Conservation (phyloP, 192 early-diverging fungal genomes). For the Piromyces finnis region DNA sequence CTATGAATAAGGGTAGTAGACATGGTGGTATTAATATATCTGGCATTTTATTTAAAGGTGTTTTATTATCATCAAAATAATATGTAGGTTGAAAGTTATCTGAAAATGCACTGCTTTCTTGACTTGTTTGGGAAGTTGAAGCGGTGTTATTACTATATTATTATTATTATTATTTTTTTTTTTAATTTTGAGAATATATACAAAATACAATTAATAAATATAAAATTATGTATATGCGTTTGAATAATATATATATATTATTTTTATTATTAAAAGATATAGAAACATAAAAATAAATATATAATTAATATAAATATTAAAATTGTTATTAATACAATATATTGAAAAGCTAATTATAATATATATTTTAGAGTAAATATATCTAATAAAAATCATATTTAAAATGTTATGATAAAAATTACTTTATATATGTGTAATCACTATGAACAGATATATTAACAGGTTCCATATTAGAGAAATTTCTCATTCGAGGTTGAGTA, state of each 20-base stretch:
- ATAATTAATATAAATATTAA: too few relatives aligned
- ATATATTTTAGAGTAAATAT: too few relatives aligned
- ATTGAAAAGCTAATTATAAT: too few relatives aligned
- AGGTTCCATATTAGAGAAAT: background rate
- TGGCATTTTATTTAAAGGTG: background rate
- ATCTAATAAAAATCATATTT: too few relatives aligned
- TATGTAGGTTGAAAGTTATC: background rate
- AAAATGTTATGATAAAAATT: background rate
- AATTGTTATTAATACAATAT: too few relatives aligned
- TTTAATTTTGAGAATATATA: background rate
- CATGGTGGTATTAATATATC: background rate
- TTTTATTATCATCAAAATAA: background rate
- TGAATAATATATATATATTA: too few relatives aligned
- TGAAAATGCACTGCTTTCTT: background rate
- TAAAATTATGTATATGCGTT: too few relatives aligned
- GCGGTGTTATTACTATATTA: too few relatives aligned
- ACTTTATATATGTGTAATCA: background rate
- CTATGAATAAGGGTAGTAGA: background rate
- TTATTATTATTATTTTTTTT: too few relatives aligned
- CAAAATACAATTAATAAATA: background rate
- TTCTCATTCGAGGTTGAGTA: background rate
- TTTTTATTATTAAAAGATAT: too few relatives aligned
- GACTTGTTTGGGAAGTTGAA: background rate
- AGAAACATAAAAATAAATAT: too few relatives aligned
- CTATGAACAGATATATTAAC: background rate